Base-by-base conservation (phyloP, 768 basidiomycete genomes). In the Suillus paluster region DNA sequence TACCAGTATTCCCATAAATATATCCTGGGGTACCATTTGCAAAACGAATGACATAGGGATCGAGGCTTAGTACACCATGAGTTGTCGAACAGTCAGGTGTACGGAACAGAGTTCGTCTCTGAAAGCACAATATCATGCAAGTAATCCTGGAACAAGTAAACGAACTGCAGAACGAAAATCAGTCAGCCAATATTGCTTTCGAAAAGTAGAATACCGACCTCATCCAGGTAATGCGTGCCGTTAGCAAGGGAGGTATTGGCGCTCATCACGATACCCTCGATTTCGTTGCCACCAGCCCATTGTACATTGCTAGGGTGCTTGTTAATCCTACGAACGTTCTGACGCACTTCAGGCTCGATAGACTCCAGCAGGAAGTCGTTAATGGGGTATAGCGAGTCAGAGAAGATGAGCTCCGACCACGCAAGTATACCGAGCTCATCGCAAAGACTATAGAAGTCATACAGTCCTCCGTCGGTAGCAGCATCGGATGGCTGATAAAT, bases 391-490 rank as follows among this genome's bases (percentile, higher is more conserved):
- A 85, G 64, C 2, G 81, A 73, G 60, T 86, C 85, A 0, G 85
- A 85, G 72, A 86, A 86, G 56, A 84, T 84, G 57, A 86, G 79
- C 65, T 87, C 86, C 1, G 84, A 84, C 86, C 86, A 86, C 2
- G 80, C 84, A 52, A 87, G 73, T 63, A 86, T 84, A 8, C 86
- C 85, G 0, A 87, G 77, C 64, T 86, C 84, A 67, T 87, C 85
- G 67, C 85, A 86, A 25, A 83, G 67, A 1, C 80, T 78, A 70
- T 86, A 86, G 65, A 86, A 85, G 63, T 83, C 79, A 66, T 87
- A 86, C 11, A 77, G 79, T 25, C 84, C 85, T 1, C 77, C 76
- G 14, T 77, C 77, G 2, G 74, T 73, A 9, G 69, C 67, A 7
- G 77, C 63, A 11, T 77, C 74, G 1, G 81, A 80, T 3, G 82